A percentile compares a stretch with the other conserved stretches of the same genome.
phyloP scores from a whole-genome alignment of 2,329 filamentous ascomycete species.

The Juglanconis oblonga region DNA sequence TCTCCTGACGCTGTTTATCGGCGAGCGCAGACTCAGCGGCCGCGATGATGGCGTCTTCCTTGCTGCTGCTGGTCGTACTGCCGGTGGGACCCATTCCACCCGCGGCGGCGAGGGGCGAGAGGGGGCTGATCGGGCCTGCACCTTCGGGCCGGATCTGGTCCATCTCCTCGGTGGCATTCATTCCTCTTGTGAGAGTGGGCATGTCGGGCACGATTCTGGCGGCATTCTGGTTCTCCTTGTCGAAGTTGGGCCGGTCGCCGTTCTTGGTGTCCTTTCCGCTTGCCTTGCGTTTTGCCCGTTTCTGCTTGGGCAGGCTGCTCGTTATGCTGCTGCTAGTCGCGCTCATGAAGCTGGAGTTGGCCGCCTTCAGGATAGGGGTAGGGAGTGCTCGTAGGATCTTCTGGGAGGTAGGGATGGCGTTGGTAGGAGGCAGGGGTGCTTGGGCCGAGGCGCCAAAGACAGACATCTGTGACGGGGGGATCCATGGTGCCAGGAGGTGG shows the following conservation, averaged over 20 bases:
- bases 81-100: slow-evolving; percentile 8
- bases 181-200: slow-evolving; percentile 21
- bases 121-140: slow-evolving; percentile 19
- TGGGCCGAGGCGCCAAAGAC: slow-evolving; percentile 69
- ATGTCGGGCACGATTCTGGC: slow-evolving; percentile 25
- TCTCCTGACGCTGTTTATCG: slow-evolving; percentile 68
- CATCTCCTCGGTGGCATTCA: slow-evolving; percentile 44
- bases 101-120: slow-evolving; percentile 23
- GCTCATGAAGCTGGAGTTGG: slow-evolving; percentile 93
- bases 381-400: slow-evolving; percentile 86
- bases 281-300: slow-evolving; percentile 32
- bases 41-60: slow-evolving; percentile 36
- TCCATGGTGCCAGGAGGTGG: slow-evolving; percentile 93
- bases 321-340: slow-evolving; percentile 85
- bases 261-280: slow-evolving; percentile 33
- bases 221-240: slow-evolving; percentile 48
- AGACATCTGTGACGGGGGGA: slow-evolving; percentile 90
- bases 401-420: slow-evolving; percentile 87
- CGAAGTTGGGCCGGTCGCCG: slow-evolving; percentile 31
- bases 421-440: slow-evolving; percentile 68
- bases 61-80: slow-evolving; percentile 6
- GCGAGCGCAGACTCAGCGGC: slow-evolving; percentile 60
- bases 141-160: slow-evolving; percentile 39
- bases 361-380: slow-evolving; percentile 85
- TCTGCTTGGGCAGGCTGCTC: slow-evolving; percentile 63